These are phyloP conservation scores for Sphagnurus paluster DNA, from an alignment of 1,284 basidiomycete genomes.

Conservation along the genomic window DNA sequence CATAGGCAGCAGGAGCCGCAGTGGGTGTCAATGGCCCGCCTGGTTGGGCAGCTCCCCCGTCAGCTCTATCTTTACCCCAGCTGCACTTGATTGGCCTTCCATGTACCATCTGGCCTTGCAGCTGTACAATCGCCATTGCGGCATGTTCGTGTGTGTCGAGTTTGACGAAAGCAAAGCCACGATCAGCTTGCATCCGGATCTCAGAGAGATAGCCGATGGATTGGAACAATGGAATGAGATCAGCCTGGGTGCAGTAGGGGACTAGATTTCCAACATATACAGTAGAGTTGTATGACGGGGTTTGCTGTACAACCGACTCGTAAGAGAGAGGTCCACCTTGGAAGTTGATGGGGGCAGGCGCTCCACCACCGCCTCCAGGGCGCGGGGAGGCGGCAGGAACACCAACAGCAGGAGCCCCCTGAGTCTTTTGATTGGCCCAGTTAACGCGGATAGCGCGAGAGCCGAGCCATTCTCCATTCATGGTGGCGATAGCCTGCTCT, in stretches of 20 bases:
- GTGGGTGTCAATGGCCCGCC: conserved; percentile 62
- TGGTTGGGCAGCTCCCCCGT: conserved; percentile 60
- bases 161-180: conserved; percentile 98
- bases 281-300: conserved; percentile 90
- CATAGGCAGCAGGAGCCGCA: conserved; percentile 67
- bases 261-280: conserved; percentile 99
- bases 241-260: conserved; percentile 92
- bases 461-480: conserved; percentile 99
- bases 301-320: conserved; percentile 86
- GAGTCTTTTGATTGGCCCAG: conserved; percentile 99
- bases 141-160: conserved; percentile 97
- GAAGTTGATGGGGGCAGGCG: conserved; percentile 84
- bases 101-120: conserved; percentile 94
- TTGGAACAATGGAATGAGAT: conserved; percentile 95
- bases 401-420: conserved; percentile 50
- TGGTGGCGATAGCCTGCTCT: conserved; percentile 95
- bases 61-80: conserved; percentile 95
- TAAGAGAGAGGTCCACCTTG: conserved; percentile 85
- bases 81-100: conserved; percentile 96
- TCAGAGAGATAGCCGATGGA: conserved; percentile 97
- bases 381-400: conserved; percentile 40
- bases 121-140: conserved; percentile 93
- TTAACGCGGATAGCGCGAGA: conserved; percentile 98
- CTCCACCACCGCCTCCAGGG: conserved; percentile 47
- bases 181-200: conserved; percentile 97